Base-by-base conservation (phyloP, 75 land plant genomes). In the Pseudotsuga menziesii region DNA sequence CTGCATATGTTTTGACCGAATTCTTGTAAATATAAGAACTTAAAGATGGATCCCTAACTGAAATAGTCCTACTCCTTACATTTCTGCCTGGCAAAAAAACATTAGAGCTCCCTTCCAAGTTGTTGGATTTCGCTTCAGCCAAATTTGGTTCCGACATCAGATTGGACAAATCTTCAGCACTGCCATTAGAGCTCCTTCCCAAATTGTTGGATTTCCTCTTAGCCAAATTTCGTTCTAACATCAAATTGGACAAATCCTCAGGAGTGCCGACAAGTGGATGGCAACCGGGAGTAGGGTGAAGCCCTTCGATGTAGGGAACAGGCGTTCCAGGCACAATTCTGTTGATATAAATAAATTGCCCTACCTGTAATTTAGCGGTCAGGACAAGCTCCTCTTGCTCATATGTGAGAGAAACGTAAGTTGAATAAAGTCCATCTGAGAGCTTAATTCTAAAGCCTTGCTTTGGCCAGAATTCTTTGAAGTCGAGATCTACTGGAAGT, bases 241-340 rank as follows among this genome's bases (percentile, higher is more conserved):
- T n/a, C n/a, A n/a, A n/a, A n/a, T n/a, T n/a, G n/a, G n/a, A n/a
- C n/a, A n/a, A n/a, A n/a, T n/a, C n/a, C n/a, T n/a, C n/a, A 0
- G 93, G 93, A 3, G 88, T 88, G 3, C 89, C 93, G 0, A 91
- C 69, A 20, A 91, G 16, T 3, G 89, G 90, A 78, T 91, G 93
- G 22, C 90, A 19, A 0, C 93, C 93, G 0, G 90, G 89, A 12
- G 88, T 72, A 4, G 93, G 93, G 63, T 83, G 72, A 19, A 78
- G 85, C 14, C 86, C 84, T 39, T 63, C 54, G 25, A 84, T 64
- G 56, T 80, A 70, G 56, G 88, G 88, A 55, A 86, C 82, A 15
- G 88, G 85, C 16, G 75, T 62, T 36, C 88, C 88, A 16, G 77
- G 72, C 52, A 83, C 86, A 35, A 86, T 75, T 74, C 73, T 83